Evolutionary conservation across 176 grass and related monocot genomes (phyloP), one percentile per base, ranked within the genome.

Genomic region (Areca catechu): DNA sequence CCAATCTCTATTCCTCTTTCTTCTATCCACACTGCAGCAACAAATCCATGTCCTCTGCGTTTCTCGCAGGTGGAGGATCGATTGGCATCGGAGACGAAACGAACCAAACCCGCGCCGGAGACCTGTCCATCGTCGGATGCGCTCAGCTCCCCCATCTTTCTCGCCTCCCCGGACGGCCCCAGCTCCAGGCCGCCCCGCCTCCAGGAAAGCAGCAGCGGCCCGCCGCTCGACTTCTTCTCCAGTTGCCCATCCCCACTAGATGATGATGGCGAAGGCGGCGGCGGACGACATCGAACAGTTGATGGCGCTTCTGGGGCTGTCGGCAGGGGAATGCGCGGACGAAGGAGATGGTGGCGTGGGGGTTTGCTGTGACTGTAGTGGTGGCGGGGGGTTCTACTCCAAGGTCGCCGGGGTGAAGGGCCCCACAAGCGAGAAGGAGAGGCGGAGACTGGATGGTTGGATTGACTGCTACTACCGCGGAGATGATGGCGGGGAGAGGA

Each of bases 381-480:
- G 79, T 4, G 68, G 63, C 20, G 72, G 59, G 4, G 77, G 66
- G 7, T 89, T 89, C 77, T 54, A 75, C 50, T 74, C 66, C 61
- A 89, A 71, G 74, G 66, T 84, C 15, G 74, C 67, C 5, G 86
- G 81, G 19, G 24, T 81, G 70, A 68, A 55, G 1, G 81, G 81
- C 0, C 74, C 86, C 61, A 89, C 75, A 58, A 85, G 86, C 74
- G 71, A 77, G 7, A 53, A 51, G 74, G 81, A 89, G 77, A 74
- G 70, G 62, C 59, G 23, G 53, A 75, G 86, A 56, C 59, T 89
- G 57, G 70, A 81, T 24, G 66, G 70, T 10, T 89, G 77, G 81
- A 74, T 89, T 48, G 70, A 71, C n/a, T 68, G 75, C 14, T 81
- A 73, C 51, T 47, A 27, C 69, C 22, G 30, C 6, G 49, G 9